A percentile compares a stretch with the other conserved stretches of the same genome.
These are phyloP conservation scores for Prunus salicina DNA, from an alignment of 306 rosid genomes.

Conservation along the genomic window DNA sequence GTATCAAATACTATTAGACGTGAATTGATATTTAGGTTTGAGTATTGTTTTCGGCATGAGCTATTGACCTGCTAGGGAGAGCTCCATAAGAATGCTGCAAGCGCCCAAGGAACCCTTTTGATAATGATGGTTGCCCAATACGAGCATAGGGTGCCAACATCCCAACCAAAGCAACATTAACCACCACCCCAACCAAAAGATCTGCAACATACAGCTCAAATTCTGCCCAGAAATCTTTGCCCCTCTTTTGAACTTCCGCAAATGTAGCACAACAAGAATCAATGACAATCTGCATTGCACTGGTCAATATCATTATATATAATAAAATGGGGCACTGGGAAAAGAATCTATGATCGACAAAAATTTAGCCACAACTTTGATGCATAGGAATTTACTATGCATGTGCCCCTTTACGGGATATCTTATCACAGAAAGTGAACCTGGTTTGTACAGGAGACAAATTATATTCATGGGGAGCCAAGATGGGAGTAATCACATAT, in stretches of 20 bases:
- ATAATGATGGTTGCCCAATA: constrained; percentile 42
- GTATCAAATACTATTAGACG: not conserved
- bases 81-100: constrained; percentile 41
- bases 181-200: constrained; percentile 48
- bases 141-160: constrained; percentile 52
- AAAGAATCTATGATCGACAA: not conserved
- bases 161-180: constrained; percentile 50
- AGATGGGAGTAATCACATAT: not conserved
- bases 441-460: not conserved
- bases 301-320: not conserved
- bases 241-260: constrained; percentile 55
- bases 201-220: constrained; percentile 53
- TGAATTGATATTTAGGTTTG: not conserved
- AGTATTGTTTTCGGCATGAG: not conserved
- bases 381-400: not conserved
- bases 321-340: constrained; percentile 8
- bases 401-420: no score
- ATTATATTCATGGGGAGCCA: not conserved
- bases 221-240: constrained; percentile 55
- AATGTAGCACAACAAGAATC: constrained; percentile 68
- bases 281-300: constrained; percentile 64
- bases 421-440: not conserved
- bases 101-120: constrained; percentile 38
- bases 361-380: constrained; percentile 4
- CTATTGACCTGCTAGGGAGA: constrained; percentile 46